Base-by-base conservation (phyloP, 805 yeast species). In the Hanseniaspora thailandica region DNA sequence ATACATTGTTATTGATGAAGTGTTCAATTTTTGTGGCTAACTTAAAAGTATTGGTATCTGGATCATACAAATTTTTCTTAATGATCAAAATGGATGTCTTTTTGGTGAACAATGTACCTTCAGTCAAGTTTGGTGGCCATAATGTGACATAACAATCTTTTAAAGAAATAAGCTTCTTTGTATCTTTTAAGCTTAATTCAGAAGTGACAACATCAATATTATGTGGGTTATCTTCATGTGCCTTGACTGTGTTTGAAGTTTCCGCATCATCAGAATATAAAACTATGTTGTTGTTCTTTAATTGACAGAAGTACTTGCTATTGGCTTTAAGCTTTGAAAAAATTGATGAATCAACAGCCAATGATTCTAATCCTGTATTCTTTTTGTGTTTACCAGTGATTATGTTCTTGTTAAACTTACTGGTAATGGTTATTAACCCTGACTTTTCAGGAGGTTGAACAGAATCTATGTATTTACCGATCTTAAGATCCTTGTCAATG, bases 391-490 rank as follows among this genome's bases (percentile, higher is more conserved):
- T 49, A 4, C 57, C 52, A 1, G 57, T 35, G 0, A 54, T 19
- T 2, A 83, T 61, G 66, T 76, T 71, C 55, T 74, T 69, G 67
- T 83, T 73, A 63, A 82, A 85, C 58, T 84, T 90, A 56, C 79
- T 81, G 0, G 95, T 84, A n/a, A 89, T 89, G 2, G 83, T 78
- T 2, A 87, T 68, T 95, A 94, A 86, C 8, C 95, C 96, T 10
- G 35, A 28, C 78, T 70, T 62, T 75, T 77, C 59, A 67, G 75
- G 0, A 86, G 76, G 25, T 79, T 78, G 0, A 83, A 76, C 66
- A 12, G 68, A 66, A 59, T 84, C 89, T 54, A 82, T 81, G n/a
- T 83, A 61, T 56, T 77, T 81, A 0, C 84, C 84, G 4, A 82
- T 79, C 57, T 75, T 79, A 49, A 82, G 67, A 2, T 65, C 60